Percentiles rank a stretch among this genome's conserved stretches.
These are phyloP conservation scores for Curvularia sp. DNA, from an alignment of 2,329 filamentous ascomycete species.

Conservation along the genomic window DNA sequence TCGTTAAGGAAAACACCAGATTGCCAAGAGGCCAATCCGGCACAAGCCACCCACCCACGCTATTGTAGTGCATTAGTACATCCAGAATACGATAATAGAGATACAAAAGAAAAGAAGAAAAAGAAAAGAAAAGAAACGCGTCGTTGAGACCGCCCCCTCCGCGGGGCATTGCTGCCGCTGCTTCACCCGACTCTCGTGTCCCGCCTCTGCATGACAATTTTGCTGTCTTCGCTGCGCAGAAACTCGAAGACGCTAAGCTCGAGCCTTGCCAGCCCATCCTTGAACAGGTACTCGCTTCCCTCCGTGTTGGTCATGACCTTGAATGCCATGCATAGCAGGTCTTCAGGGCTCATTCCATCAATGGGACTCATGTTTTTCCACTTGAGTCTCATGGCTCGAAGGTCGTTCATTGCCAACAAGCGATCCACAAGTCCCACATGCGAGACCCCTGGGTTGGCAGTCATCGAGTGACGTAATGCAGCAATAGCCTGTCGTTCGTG, in stretches of 20 bases:
- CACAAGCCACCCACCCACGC: slow-evolving; percentile 12
- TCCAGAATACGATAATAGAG: not conserved
- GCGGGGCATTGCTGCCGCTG: not conserved
- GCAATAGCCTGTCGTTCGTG: slow-evolving; percentile 42
- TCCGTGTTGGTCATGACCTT: slow-evolving; percentile 45
- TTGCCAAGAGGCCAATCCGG: not conserved
- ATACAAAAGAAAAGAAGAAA: not conserved
- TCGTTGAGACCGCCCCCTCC: not conserved
- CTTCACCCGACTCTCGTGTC: slow-evolving; percentile 19
- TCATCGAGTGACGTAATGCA: slow-evolving; percentile 35
- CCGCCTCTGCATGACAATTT: slow-evolving; percentile 42
- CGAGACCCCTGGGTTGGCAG: slow-evolving; percentile 33
- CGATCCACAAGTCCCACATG: slow-evolving; percentile 41
- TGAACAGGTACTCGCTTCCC: slow-evolving; percentile 45
- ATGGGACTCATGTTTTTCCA: slow-evolving; percentile 49
- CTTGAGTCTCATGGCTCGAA: slow-evolving; percentile 44
- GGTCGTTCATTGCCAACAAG: slow-evolving; percentile 46
- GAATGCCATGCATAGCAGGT: slow-evolving; percentile 45
- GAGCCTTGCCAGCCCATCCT: slow-evolving; percentile 40
- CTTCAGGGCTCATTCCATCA: slow-evolving; percentile 43
- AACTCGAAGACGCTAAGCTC: slow-evolving; percentile 44
- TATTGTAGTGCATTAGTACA: slow-evolving; percentile 9
- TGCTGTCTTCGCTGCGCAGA: slow-evolving; percentile 40
- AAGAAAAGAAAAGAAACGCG: not conserved
- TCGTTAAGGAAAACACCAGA: slow-evolving; percentile 30